These are phyloP conservation scores for Myxozyma geophila DNA, from an alignment of 805 yeast genomes.

Conservation along the genomic window DNA sequence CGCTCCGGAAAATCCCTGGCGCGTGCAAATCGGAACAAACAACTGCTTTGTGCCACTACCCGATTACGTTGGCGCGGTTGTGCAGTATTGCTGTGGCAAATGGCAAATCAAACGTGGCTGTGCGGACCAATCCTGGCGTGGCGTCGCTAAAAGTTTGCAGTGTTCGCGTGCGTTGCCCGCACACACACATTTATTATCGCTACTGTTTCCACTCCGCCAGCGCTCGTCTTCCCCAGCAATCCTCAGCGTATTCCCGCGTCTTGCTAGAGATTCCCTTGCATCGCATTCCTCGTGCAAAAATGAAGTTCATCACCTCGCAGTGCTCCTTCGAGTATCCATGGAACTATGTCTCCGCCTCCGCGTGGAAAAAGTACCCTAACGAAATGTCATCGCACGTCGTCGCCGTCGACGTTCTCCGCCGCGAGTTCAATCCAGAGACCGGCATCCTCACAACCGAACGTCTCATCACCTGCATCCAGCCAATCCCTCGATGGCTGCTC, in stretches of 20 bases:
- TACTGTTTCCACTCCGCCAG: neutral
- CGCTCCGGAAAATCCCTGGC: too few relatives aligned
- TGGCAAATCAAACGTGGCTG: conserved; percentile 1
- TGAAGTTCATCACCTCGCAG: conserved; percentile 77
- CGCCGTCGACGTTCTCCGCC: conserved; percentile 83
- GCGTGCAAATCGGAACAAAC: neutral
- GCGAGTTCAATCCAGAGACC: conserved; percentile 63
- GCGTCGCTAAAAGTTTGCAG: neutral
- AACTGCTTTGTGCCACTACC: neutral
- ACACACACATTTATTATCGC: neutral
- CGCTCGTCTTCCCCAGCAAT: neutral
- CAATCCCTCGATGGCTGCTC: conserved; percentile 81
- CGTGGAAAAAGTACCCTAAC: conserved; percentile 98
- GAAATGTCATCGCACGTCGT: conserved; percentile 89
- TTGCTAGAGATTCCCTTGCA: neutral
- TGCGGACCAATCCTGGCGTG: neutral
- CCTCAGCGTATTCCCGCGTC: neutral
- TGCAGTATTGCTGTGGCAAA: neutral
- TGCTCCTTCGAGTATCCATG: conserved; percentile 82
- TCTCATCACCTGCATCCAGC: conserved; percentile 83
- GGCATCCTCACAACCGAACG: conserved; percentile 77
- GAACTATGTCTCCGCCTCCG: conserved; percentile 86
- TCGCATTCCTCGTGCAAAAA: conserved; percentile 41
- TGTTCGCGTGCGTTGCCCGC: conserved; percentile 11
- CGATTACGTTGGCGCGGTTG: neutral